Evolutionary conservation across 768 basidiomycete species (phyloP).

Genomic region (Albatrellus ellisii): DNA sequence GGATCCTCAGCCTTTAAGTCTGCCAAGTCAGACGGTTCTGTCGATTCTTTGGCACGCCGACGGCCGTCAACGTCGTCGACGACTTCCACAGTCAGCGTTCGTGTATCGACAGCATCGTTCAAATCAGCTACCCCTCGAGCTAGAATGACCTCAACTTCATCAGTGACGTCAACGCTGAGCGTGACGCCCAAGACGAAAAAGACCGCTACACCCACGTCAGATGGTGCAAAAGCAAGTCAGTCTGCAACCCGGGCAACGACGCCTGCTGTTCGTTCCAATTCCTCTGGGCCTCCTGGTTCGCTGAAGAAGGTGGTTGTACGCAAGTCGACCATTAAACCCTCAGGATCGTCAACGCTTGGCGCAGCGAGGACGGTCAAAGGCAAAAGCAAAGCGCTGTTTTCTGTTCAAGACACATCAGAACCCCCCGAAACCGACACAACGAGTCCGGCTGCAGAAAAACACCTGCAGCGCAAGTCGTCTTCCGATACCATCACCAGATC

Average conservation of each 20-base stretch:
- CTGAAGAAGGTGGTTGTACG: slow-evolving; percentile 12
- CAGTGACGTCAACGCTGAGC: slow-evolving; percentile 9
- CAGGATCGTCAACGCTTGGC: slow-evolving; percentile 4
- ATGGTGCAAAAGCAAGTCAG: slow-evolving; percentile 4
- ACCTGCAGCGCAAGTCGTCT: slow-evolving; percentile 24
- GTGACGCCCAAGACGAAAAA: slow-evolving; percentile 8
- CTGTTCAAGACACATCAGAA: background rate
- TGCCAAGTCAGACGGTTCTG: slow-evolving; percentile 18
- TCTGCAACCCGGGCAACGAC: slow-evolving; percentile 6
- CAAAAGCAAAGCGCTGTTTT: slow-evolving; percentile 8
- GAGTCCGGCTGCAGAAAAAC: background rate
- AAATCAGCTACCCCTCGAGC: slow-evolving; percentile 10
- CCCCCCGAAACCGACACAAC: background rate
- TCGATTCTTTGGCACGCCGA: too few relatives aligned
- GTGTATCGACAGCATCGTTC: slow-evolving; percentile 13
- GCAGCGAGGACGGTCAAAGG: slow-evolving; percentile 9
- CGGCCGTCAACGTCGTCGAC: slow-evolving; percentile 29
- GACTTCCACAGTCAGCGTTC: slow-evolving; percentile 19
- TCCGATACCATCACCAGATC: slow-evolving; percentile 21
- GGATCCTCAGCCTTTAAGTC: slow-evolving; percentile 32
- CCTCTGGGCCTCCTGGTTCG: slow-evolving; percentile 13
- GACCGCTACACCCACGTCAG: slow-evolving; percentile 8
- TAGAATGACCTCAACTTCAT: slow-evolving; percentile 8
- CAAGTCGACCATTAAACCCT: slow-evolving; percentile 5
- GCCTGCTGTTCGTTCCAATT: slow-evolving; percentile 10